Evolutionary conservation across 179 eudicot species (phyloP), one percentile per base, ranked within the genome.

Genomic region (Corrigiola litoralis): DNA sequence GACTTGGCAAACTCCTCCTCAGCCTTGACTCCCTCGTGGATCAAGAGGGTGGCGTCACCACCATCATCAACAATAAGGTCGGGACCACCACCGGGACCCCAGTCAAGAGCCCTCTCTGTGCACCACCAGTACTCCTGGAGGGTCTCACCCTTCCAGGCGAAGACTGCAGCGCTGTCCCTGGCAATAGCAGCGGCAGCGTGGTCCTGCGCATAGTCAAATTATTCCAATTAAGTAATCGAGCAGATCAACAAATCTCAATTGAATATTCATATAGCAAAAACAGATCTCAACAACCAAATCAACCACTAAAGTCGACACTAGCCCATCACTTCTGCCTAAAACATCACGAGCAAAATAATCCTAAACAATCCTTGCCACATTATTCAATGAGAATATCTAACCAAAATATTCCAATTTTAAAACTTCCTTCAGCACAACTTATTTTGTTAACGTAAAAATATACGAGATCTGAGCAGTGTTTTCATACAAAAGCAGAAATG

Each of bases 121-220:
- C 94, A 87, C 94, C 94, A 87, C 94, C 94, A 87, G 84, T 84
- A 84, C 75, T 87, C 94, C 69, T 87, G 94, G 27, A 87, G 79
- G 45, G 94, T 87, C 80, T 87, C 89, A 6, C 94, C 94, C 81
- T 87, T 87, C 94, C 94, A 87, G 58, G 94, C 94, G 47, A 87
- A 87, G 34, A 87, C 94, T 14, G 94, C 82, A 6, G 87, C 87
- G 47, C 87, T 82, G 82, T 87, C 89, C 66, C 94, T 81, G 48
- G 94, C 94, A 55, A 81, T 87, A 13, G 86, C 87, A 53, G 94
- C 89, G 4, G 94, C 89, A 53, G 94, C 94, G 65, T 87, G 94
- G 67, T 87, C 94, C 86, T 87, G 77, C 21, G 17, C n/a, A n/a
- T 0, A 23, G 14, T 12, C 18, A 1, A 31, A 48, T 11, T 5